Conservation (phyloP, 2,329 filamentous ascomycete species). For the Fusarium algeriense region DNA sequence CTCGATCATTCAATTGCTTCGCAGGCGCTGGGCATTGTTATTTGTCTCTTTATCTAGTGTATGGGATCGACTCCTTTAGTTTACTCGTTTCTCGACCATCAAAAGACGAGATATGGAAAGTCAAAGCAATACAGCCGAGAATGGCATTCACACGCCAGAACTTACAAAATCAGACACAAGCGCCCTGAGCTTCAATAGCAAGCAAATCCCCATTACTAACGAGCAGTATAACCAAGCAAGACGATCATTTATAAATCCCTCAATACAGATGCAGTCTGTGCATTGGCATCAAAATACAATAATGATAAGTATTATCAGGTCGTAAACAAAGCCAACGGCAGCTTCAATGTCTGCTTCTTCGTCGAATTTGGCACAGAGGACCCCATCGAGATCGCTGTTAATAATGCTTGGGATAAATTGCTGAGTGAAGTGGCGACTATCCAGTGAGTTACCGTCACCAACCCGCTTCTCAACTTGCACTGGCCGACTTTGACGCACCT, state of each 20-base stretch:
- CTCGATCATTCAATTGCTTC: no score
- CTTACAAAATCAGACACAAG: not conserved
- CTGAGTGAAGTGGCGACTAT: constrained; percentile 46
- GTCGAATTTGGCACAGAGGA: constrained; percentile 31
- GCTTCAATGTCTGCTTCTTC: constrained; percentile 45
- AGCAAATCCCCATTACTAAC: not conserved
- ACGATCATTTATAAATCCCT: constrained; percentile 40
- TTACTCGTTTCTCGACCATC: no score
- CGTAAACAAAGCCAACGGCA: constrained; percentile 33
- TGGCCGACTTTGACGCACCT: not conserved
- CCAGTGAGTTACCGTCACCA: constrained; percentile 20
- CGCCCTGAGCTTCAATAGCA: not conserved
- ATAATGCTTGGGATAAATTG: constrained; percentile 44
- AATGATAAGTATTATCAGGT: constrained; percentile 34
- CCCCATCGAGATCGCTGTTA: constrained; percentile 40
- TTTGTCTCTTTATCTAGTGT: no score
- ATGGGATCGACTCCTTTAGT: no score
- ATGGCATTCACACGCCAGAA: not conserved
- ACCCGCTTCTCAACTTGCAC: not conserved
- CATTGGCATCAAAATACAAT: constrained; percentile 39
- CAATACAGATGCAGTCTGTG: constrained; percentile 34
- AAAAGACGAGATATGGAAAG: no score
- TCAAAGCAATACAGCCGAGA: not conserved
- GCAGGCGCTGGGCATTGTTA: no score
- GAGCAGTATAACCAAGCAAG: not conserved